Evolutionary conservation across 2,329 filamentous ascomycete genomes (phyloP).

Genomic region (Zymoseptoria ardabiliae): DNA sequence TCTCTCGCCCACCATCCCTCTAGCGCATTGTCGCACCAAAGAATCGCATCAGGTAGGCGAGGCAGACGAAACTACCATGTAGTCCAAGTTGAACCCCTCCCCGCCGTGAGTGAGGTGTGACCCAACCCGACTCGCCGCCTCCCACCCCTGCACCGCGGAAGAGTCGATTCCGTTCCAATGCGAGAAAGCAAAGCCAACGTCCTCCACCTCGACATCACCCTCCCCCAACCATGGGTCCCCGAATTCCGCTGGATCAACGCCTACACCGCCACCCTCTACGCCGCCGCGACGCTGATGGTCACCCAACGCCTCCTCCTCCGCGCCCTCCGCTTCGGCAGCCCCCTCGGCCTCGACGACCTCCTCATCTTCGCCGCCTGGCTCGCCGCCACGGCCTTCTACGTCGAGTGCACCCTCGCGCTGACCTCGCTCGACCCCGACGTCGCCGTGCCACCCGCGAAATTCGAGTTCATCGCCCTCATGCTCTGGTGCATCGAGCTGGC

Average conservation of each 20-base stretch:
- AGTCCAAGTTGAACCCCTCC: no score
- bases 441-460: conserved; percentile 32
- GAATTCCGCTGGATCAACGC: conserved; percentile 23
- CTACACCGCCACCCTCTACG: conserved; percentile 24
- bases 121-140: no score
- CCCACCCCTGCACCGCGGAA: no score
- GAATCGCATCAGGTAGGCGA: no score
- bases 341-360: conserved; percentile 28
- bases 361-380: conserved; percentile 1
- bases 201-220: not conserved
- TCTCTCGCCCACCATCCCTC: no score
- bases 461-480: conserved; percentile 11
- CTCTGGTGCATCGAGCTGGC: conserved; percentile 28
- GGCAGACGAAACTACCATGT: no score
- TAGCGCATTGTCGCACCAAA: no score
- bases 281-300: conserved; percentile 22
- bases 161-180: no score
- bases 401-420: conserved; percentile 18
- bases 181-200: not conserved
- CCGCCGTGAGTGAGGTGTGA: no score
- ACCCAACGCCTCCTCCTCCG: conserved; percentile 25
- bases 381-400: conserved; percentile 13
- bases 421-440: conserved; percentile 27
- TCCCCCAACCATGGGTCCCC: not conserved
- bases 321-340: conserved; percentile 20